These are phyloP conservation scores for Debaryomyces prosopidis DNA, from an alignment of 805 yeast genomes.

Conservation along the genomic window DNA sequence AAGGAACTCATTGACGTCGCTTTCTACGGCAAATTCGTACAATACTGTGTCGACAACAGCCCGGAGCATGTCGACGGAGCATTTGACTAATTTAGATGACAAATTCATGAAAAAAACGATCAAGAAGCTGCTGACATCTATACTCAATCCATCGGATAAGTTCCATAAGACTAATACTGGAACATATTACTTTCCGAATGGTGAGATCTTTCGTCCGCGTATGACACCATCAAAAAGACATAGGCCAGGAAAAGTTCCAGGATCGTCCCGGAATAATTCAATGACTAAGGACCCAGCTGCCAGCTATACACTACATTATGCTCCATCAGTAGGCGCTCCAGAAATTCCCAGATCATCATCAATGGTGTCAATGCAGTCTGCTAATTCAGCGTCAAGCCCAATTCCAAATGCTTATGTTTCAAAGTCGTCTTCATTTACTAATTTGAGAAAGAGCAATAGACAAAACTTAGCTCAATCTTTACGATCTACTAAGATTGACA, in stretches of 20 bases:
- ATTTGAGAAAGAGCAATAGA: conserved; percentile 18
- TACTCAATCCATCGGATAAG: conserved; percentile 2
- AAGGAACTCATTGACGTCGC: conserved; percentile 33
- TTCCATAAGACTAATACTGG: conserved; percentile 17
- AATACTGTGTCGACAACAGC: conserved; percentile 10
- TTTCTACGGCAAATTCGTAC: conserved; percentile 17
- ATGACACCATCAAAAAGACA: conserved; percentile 38
- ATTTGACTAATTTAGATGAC: conserved; percentile 36
- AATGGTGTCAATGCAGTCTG: conserved; percentile 6
- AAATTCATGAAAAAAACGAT: conserved; percentile 40
- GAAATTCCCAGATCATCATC: conserved; percentile 10
- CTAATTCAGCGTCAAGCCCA: background rate
- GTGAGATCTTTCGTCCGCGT: conserved; percentile 53
- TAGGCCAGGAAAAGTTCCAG: conserved; percentile 33
- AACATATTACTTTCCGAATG: conserved; percentile 50
- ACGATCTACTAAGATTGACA: conserved; percentile 23
- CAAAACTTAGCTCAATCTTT: conserved; percentile 21
- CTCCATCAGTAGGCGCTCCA: background rate
- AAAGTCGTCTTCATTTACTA: conserved; percentile 13
- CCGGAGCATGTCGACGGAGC: conserved; percentile 40
- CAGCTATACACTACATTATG: conserved; percentile 6
- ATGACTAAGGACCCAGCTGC: conserved; percentile 1
- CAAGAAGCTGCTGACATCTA: conserved; percentile 19
- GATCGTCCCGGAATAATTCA: background rate
- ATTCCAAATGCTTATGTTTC: conserved; percentile 4